A percentile compares a stretch with the other conserved stretches of the same genome.
Evolutionary conservation across 345 rosid species (phyloP).

Genomic region (Boechera stricta): DNA sequence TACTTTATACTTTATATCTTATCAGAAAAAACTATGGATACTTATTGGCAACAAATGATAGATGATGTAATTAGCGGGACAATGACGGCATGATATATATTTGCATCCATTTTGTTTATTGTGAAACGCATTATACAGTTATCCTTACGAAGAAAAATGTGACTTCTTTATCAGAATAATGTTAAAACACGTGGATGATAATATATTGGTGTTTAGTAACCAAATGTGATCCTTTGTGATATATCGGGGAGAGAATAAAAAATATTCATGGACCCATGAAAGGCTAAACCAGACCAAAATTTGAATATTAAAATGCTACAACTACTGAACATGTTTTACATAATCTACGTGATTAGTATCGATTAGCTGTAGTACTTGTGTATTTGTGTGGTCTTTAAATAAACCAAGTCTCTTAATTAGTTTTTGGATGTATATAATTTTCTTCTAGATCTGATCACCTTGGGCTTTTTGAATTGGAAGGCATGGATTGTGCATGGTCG

Average conservation of each 20-base stretch:
- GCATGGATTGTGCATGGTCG: constrained; percentile 38
- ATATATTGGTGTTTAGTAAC: background rate
- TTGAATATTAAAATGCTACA: constrained; percentile 25
- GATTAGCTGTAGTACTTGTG: constrained; percentile 41
- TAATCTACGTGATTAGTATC: constrained; percentile 32
- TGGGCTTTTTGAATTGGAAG: constrained; percentile 22
- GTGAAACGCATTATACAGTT: background rate
- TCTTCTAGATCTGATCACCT: constrained; percentile 42
- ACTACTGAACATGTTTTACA: constrained; percentile 44
- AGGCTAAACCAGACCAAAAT: constrained; percentile 18
- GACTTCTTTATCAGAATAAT: background rate
- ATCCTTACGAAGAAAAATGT: background rate
- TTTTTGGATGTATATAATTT: constrained; percentile 26
- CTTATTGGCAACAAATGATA: background rate
- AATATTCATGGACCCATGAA: constrained; percentile 16
- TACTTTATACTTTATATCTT: too few relatives aligned
- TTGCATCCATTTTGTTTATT: background rate
- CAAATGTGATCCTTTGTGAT: constrained; percentile 15
- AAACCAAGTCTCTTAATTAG: constrained; percentile 29
- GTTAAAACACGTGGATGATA: background rate
- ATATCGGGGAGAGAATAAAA: background rate
- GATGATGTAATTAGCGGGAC: background rate
- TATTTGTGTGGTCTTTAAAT: constrained; percentile 33
- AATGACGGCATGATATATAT: background rate
- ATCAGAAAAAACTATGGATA: background rate